Base-by-base conservation (phyloP, 768 basidiomycete genomes). In the Amyloporia xantha region DNA sequence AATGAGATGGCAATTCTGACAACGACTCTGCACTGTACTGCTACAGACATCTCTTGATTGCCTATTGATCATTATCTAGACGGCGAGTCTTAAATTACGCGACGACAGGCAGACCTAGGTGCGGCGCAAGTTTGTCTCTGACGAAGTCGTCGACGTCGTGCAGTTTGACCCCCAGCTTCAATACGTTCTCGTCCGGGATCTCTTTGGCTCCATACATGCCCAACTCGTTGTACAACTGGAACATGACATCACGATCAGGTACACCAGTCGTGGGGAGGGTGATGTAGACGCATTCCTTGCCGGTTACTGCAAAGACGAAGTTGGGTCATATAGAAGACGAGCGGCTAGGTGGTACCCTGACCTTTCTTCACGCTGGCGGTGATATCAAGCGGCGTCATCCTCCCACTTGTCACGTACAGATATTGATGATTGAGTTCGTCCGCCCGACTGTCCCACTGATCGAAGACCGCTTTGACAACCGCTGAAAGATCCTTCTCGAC, bases 181-280 rank as follows among this genome's bases (percentile, higher is more conserved):
- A 19, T 24, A 57, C 37, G 41, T 51, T 52, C 46, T 54, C 53
- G 48, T 57, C 56, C 28, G 53, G 56, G n/a, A 57, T 47, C 46
- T 43, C 49, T 46, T 57, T 57, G 17, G 41, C 20, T 24, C 50
- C 51, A 27, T 57, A 57, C 56, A 57, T 57, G n/a, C 56, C 56
- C 33, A 44, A 15, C 39, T 57, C 56, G 47, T 57, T 57, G 53
- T 57, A 57, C 30, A 57, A 46, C 44, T 44, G 44, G 51, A 57
- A 57, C 56, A 57, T 57, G 56, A 57, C 41, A 43, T 57, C 56
- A 41, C 56, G 56, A 39, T 57, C 56, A 9, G 56, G 53, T 12
- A 57, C 56, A 33, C 53, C 53, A 4, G 56, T 57, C 2, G 45
- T 54, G 20, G 53, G 51, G 3, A 54, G 48, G 4, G 23, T 26